Evolutionary conservation across 164 flowering plant genomes (phyloP), one percentile per base, ranked within the genome.

Genomic region (Magnolia sinica): DNA sequence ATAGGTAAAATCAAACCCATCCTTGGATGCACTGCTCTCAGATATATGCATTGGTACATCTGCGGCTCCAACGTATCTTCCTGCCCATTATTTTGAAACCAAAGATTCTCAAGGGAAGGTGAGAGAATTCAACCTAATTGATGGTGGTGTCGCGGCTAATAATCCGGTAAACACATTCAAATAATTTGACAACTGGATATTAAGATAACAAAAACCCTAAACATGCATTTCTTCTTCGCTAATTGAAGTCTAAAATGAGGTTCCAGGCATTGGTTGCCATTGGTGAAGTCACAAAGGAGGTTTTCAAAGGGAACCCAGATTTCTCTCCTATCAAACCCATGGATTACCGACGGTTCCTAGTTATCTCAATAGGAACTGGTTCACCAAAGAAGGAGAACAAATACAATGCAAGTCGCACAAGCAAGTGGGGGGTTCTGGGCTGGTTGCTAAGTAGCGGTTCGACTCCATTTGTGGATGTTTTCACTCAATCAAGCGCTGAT

Each of bases 41-140:
- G 87, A 85, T 70, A 81, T 81, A 50, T 85, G 86, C 76, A 81
- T 85, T 18, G 77, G 81, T 50, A 83, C 87, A 8, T 83, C 87
- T 16, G 82, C 87, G 2, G 85, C 87, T 10, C 85, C 87, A 68
- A 83, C 87, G 4, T 85, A 81, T 59, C 74, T 85, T 7, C 86
- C 87, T 8, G 84, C 85, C 24, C 73, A 83, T 70, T 78, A 73
- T 27, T 85, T 85, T 65, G 22, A 77, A 70, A 78, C 23, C 29
- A 64, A 73, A 50, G 70, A 79, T 55, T 3, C 71, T 4, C 49
- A 76, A 9, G 82, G 82, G 31, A 69, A 77, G n/a, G 76, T 72
- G 24, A 68, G 82, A 50, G 82, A 80, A 29, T 84, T 80, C 81
- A 74, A 84, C 72, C 83, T 84, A 11, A 72, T 84, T 18, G 86